Evolutionary conservation across 805 yeast species (phyloP).

Genomic region (Teunomyces aglyptinius): DNA sequence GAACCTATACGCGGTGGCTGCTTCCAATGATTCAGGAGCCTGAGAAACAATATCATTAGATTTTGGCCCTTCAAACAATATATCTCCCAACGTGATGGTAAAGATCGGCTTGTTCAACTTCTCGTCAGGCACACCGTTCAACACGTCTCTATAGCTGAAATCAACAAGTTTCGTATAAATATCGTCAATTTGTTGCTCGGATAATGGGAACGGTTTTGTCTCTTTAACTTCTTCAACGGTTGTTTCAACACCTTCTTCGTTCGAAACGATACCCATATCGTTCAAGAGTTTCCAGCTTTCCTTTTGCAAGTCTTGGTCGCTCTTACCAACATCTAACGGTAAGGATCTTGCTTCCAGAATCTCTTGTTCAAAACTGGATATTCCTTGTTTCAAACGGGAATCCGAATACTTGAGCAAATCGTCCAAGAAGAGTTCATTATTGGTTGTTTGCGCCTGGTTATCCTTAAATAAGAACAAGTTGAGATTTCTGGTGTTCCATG

Average conservation of each 20-base stretch:
- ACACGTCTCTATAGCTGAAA: conserved; percentile 20
- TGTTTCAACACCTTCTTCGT: background rate
- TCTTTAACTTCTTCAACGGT: too few relatives aligned
- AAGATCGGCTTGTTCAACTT: conserved; percentile 26
- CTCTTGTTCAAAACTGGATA: conserved; percentile 11
- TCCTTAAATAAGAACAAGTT: conserved; percentile 7
- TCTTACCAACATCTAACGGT: conserved; percentile 7
- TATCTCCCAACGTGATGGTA: conserved; percentile 40
- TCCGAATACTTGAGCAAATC: conserved; percentile 16
- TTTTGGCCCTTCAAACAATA: conserved; percentile 24
- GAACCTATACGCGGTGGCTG: conserved; percentile 24
- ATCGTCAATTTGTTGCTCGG: conserved; percentile 15
- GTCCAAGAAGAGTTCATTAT: conserved; percentile 5
- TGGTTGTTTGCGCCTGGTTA: background rate
- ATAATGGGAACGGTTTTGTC: background rate
- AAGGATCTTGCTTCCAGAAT: conserved; percentile 16
- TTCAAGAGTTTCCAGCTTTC: conserved; percentile 17
- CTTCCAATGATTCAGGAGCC: conserved; percentile 8
- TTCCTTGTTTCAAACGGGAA: conserved; percentile 10
- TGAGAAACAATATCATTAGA: background rate
- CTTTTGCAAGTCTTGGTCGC: conserved; percentile 7
- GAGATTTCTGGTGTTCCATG: conserved; percentile 29
- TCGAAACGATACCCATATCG: conserved; percentile 15
- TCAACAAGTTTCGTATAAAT: conserved; percentile 26
- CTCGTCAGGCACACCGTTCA: conserved; percentile 20